These are phyloP conservation scores for Rhizopogon sp. DNA, from an alignment of 768 basidiomycete species.

Conservation along the genomic window DNA sequence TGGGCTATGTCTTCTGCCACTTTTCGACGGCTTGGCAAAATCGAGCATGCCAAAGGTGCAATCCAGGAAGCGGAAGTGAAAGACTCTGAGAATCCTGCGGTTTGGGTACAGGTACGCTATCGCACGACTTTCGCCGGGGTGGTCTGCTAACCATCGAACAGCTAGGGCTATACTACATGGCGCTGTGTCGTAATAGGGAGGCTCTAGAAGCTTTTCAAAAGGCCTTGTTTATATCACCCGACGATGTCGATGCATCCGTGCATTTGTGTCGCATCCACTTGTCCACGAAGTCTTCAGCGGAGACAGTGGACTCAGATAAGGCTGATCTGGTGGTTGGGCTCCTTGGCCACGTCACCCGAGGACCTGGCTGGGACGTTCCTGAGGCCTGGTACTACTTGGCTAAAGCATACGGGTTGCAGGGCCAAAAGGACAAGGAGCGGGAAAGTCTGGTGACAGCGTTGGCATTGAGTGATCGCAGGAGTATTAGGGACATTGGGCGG, in stretches of 20 bases:
- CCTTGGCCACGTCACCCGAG: constrained; percentile 71
- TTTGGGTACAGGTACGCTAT: constrained; percentile 86
- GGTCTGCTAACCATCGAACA: constrained; percentile 22
- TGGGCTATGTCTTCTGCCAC: constrained; percentile 96
- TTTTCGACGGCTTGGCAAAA: constrained; percentile 83
- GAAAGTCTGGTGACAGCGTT: constrained; percentile 75
- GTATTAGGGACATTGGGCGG: constrained; percentile 55
- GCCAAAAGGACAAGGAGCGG: constrained; percentile 61
- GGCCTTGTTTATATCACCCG: constrained; percentile 80
- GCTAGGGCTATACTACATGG: constrained; percentile 72
- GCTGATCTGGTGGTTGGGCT: constrained; percentile 82
- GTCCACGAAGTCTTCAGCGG: constrained; percentile 11
- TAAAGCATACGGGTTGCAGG: constrained; percentile 73
- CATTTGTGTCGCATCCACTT: constrained; percentile 79
- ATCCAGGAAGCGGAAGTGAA: constrained; percentile 93
- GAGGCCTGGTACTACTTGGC: constrained; percentile 95
- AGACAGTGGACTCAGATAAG: constrained; percentile 32
- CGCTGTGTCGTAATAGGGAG: constrained; percentile 49
- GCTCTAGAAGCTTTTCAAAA: constrained; percentile 81
- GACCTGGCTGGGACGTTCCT: constrained; percentile 83
- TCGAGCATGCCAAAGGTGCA: constrained; percentile 85
- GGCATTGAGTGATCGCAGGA: constrained; percentile 52
- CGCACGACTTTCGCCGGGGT: not conserved
- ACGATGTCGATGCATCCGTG: constrained; percentile 72
- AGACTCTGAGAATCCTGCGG: constrained; percentile 80